Evolutionary conservation across 1,139 yeast species (phyloP).

Genomic region (Yamadazyma buinensis): DNA sequence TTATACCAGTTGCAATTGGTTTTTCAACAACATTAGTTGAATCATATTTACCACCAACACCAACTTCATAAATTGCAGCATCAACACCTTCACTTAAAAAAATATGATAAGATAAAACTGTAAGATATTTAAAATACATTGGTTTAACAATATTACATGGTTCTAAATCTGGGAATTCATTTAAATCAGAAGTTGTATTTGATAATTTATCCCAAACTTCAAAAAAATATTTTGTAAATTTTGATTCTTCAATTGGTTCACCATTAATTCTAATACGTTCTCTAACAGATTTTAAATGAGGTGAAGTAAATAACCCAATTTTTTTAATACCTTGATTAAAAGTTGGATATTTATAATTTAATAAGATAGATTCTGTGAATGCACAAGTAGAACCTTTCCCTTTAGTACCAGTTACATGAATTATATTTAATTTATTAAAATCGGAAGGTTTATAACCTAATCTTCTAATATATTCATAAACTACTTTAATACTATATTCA

Average conservation of each 20-base stretch:
- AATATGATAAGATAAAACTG: slow-evolving; percentile 85
- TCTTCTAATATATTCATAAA: slow-evolving; percentile 86
- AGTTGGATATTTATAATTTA: slow-evolving; percentile 42
- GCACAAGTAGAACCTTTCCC: slow-evolving; percentile 99
- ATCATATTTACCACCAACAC: slow-evolving; percentile 97
- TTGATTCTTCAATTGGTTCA: slow-evolving; percentile 71
- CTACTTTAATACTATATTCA: slow-evolving; percentile 75
- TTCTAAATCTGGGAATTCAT: slow-evolving; percentile 69
- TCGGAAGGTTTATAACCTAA: slow-evolving; percentile 74
- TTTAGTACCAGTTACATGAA: slow-evolving; percentile 96
- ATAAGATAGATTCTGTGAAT: slow-evolving; percentile 76
- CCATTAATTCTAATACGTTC: slow-evolving; percentile 92
- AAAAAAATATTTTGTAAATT: slow-evolving; percentile 84
- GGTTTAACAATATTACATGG: slow-evolving; percentile 67
- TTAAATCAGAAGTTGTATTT: slow-evolving; percentile 50
- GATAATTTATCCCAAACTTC: slow-evolving; percentile 88
- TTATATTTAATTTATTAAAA: slow-evolving; percentile 68
- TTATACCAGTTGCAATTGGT: slow-evolving; percentile 85
- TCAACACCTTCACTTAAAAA: slow-evolving; percentile 85
- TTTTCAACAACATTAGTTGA: slow-evolving; percentile 80
- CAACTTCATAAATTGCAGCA: slow-evolving; percentile 94
- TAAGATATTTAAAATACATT: slow-evolving; percentile 87
- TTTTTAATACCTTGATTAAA: slow-evolving; percentile 34
- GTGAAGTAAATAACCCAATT: slow-evolving; percentile 90
- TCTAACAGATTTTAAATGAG: slow-evolving; percentile 89